Base-by-base conservation (phyloP, 495 filamentous ascomycete species). In the Penicillium arizonense region DNA sequence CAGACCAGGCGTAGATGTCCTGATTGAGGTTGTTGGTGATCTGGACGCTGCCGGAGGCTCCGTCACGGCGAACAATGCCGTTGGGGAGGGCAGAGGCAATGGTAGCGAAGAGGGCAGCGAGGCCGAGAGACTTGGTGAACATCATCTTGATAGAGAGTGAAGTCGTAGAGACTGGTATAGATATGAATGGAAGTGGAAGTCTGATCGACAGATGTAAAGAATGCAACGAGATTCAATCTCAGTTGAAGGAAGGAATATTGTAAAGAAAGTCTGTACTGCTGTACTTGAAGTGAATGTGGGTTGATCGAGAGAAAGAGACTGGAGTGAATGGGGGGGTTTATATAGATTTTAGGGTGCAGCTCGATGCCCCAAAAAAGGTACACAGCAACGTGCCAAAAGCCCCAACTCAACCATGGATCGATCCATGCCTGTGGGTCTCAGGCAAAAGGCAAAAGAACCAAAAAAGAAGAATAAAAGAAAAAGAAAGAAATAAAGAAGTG, bases 1-100 rank as follows among this genome's bases (percentile, higher is more conserved):
- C 72, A 38, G 73, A 76, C 73, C 73, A 76, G 47, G 67, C 61
- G 57, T 74, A 75, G 56, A 75, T 42, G 46, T 69, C 62, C 44
- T 58, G 43, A 44, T 56, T 37, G 48, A 74, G 62, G 65, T 67
- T 72, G 68, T 72, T 75, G 65, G 62, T 63, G 56, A 73, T 70
- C 50, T 45, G 58, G 55, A 70, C 63, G 41, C 65, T 57, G 59
- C 65, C 69, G 47, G 28, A 7, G 28, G 28, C 28, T 8, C 58
- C 46, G 34, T 57, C 50, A 35, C 48, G 48, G 51, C 61, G 48
- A 40, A 52, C 56, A 38, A 62, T 57, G 45, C 44, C 57, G 36
- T 52, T 47, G 58, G 63, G 69, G 28, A 76, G 64, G 39, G 75
- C 75, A 35, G 72, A 59, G 45, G 69, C 53, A 52, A 75, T 56